Evolutionary conservation across 2,329 filamentous ascomycete genomes (phyloP).

Genomic region (Davidsoniella australis): DNA sequence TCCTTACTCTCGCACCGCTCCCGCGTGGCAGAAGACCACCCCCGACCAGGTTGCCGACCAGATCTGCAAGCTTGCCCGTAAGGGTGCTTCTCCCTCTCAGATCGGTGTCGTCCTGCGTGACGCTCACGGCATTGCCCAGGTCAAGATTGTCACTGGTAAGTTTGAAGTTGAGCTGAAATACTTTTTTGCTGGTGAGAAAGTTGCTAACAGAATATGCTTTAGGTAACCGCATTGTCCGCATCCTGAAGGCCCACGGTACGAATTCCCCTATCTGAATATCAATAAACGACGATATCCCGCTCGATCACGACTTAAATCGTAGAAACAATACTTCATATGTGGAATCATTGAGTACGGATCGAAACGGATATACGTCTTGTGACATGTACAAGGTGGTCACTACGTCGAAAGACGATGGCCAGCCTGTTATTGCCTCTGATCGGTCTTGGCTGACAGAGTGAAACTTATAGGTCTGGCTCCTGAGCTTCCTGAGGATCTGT

Average conservation of each 20-base stretch:
- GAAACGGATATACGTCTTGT: constrained; percentile 7
- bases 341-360: constrained; percentile 9
- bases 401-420: constrained; percentile 9
- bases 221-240: constrained; percentile 99
- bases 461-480: constrained; percentile 86
- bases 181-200: constrained; percentile 3
- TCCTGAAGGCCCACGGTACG: constrained; percentile 95
- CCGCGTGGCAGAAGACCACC: constrained; percentile 96
- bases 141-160: constrained; percentile 92
- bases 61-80: constrained; percentile 97
- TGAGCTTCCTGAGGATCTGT: constrained; percentile 97
- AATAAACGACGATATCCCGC: constrained; percentile 18
- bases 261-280: constrained; percentile 24
- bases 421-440: constrained; percentile 52
- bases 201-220: constrained; percentile 23
- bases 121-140: constrained; percentile 93
- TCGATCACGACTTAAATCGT: constrained; percentile 9
- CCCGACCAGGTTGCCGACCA: constrained; percentile 97
- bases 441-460: constrained; percentile 90
- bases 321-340: constrained; percentile 17
- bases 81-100: constrained; percentile 96
- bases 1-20: constrained; percentile 87
- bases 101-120: constrained; percentile 98
- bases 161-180: constrained; percentile 13
- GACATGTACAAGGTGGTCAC: constrained; percentile 11